Evolutionary conservation across 805 yeast genomes (phyloP).

Genomic region (Saccharomycopsis sp.): DNA sequence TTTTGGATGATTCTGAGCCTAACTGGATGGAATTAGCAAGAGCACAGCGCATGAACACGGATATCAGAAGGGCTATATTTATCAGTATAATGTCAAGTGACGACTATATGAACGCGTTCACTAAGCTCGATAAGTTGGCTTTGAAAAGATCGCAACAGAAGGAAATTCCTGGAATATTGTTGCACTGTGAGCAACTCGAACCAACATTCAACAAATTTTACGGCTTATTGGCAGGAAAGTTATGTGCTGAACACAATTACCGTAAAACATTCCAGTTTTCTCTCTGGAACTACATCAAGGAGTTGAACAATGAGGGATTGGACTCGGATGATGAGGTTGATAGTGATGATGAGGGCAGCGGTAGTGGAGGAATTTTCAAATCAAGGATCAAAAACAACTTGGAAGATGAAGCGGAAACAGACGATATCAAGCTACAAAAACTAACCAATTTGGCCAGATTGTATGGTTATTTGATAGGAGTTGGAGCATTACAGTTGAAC

Average conservation of each 20-base stretch:
- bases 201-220: slow-evolving; percentile 85
- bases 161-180: slow-evolving; percentile 78
- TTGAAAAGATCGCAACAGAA: slow-evolving; percentile 74
- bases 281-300: slow-evolving; percentile 80
- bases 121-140: slow-evolving; percentile 71
- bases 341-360: slow-evolving; percentile 22
- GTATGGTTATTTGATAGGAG: slow-evolving; percentile 69
- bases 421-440: slow-evolving; percentile 49
- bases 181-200: slow-evolving; percentile 84
- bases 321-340: slow-evolving; percentile 30
- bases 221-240: slow-evolving; percentile 66
- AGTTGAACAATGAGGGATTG: slow-evolving; percentile 45
- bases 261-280: slow-evolving; percentile 82
- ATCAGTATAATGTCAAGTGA: slow-evolving; percentile 92
- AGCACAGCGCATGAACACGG: slow-evolving; percentile 90
- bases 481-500: slow-evolving; percentile 67
- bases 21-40: slow-evolving; percentile 86
- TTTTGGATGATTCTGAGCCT: slow-evolving; percentile 65
- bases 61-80: slow-evolving; percentile 87
- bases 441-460: slow-evolving; percentile 72
- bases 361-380: slow-evolving; percentile 25
- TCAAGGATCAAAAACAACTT: slow-evolving; percentile 21
- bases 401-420: slow-evolving; percentile 37
- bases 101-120: slow-evolving; percentile 82
- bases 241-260: slow-evolving; percentile 68